Conservation (phyloP, 169 alveolate species). For the Plasmodium malariae region DNA sequence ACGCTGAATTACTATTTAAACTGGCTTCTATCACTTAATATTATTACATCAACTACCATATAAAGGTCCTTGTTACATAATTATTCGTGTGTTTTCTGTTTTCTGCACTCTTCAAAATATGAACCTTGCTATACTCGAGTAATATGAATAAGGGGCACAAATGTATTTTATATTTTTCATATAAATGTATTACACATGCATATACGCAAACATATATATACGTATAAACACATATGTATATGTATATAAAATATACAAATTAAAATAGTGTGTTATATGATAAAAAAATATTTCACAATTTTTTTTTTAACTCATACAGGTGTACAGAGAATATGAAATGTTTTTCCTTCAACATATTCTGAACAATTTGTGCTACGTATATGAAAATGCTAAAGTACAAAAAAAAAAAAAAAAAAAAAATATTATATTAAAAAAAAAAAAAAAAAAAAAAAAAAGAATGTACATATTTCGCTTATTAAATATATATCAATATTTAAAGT, state of each 20-base stretch:
- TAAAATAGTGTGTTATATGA: constrained; percentile 1
- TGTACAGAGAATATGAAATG: constrained; percentile 2
- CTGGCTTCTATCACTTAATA: too few species aligned
- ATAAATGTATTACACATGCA: background rate
- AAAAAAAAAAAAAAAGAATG: constrained; percentile 2
- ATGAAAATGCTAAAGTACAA: constrained; percentile 9
- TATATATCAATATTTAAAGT: constrained; percentile 6
- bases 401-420: constrained; percentile 1
- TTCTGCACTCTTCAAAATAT: background rate
- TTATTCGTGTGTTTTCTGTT: background rate
- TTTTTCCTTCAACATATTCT: constrained; percentile 1
- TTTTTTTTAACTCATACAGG: constrained; percentile 11
- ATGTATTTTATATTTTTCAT: too few species aligned
- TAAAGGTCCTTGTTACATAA: too few species aligned
- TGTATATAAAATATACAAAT: background rate
- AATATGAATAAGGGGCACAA: background rate
- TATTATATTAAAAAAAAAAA: background rate
- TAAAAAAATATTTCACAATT: constrained; percentile 4
- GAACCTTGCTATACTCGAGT: background rate
- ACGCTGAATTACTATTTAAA: too few species aligned
- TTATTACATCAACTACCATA: too few species aligned
- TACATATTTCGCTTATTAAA: background rate
- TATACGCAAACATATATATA: background rate
- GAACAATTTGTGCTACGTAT: constrained; percentile 2
- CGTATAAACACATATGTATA: background rate